Conservation (phyloP, 2,329 filamentous ascomycete species). For the Fusarium lyarnte region DNA sequence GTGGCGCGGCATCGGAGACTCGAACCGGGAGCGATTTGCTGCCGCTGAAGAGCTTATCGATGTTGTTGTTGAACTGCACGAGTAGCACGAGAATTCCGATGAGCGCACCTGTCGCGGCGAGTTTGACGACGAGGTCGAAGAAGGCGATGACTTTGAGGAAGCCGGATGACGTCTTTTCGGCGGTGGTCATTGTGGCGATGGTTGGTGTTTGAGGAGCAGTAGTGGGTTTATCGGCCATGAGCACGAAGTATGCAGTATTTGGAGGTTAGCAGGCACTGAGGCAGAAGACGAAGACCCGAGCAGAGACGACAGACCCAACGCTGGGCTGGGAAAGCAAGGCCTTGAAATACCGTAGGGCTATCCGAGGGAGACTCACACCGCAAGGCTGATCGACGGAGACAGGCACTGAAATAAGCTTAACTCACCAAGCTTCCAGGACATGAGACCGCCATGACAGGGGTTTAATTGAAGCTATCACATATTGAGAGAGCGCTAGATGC, state of each 20-base stretch:
- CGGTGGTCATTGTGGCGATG: constrained; percentile 7
- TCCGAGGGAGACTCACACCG: background rate
- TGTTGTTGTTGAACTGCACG: constrained; percentile 5
- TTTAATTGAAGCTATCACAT: background rate
- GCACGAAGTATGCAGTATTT: background rate
- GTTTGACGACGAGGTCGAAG: constrained; percentile 29
- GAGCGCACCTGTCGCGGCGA: constrained; percentile 25
- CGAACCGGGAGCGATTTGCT: background rate
- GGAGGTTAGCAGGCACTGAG: background rate
- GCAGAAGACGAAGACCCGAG: background rate
- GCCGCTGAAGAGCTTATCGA: constrained; percentile 8
- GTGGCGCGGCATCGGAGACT: background rate
- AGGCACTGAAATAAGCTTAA: constrained; percentile 24
- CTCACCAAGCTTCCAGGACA: background rate
- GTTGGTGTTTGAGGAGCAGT: background rate
- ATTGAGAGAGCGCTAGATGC: background rate
- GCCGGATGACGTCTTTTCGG: constrained; percentile 15
- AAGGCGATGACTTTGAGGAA: constrained; percentile 32
- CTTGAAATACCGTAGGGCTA: constrained; percentile 24
- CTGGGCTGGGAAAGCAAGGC: background rate
- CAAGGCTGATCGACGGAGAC: constrained; percentile 7
- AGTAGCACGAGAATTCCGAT: constrained; percentile 31
- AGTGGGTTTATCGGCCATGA: constrained; percentile 21
- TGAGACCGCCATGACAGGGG: constrained; percentile 23
- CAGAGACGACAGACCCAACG: background rate